Base-by-base conservation (phyloP, 306 rosid species). In the Castanea crenata region DNA sequence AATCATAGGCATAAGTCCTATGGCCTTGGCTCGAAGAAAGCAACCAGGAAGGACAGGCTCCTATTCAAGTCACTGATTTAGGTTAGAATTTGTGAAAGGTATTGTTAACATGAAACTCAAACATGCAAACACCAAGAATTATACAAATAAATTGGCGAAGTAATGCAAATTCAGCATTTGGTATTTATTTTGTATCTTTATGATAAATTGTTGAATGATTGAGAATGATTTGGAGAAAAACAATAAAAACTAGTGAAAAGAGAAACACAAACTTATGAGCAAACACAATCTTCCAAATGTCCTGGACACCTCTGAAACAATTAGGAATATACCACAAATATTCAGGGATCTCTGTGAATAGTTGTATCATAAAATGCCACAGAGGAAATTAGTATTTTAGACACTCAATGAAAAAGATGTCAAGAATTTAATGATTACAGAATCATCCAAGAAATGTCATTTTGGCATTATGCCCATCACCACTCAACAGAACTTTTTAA, bases 1-100 rank as follows among this genome's bases (percentile, higher is more conserved):
- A 82, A 96, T 96, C 99, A 96, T 96, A 21, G 99, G 97, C 98
- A 96, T 96, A 6, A 96, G 85, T 88, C 99, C 98, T 73, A 96
- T 89, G 86, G 98, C 93, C 78, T 80, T 88, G 74, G 99, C 99
- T 83, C 99, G 82, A 51, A 93, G 93, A 78, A 96, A 96, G 83
- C 96, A 90, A 76, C 99, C 99, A 38, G 99, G 97, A 88, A 96
- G 90, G 76, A 96, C 87, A 19, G 99, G 99, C 85, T 96, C 99
- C 98, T 96, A 74, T 21, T n/a, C 75, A 80, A 72, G 84, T 78
- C 54, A 86, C 64, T 16, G 32, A 87, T 68, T 69, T 73, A 18
- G 52, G 34, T 74, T 27, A 76, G 46, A 51, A 51, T 75, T 29
- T 25, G 49, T 78, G 15, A 31, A 55, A 51, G 20, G 65, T 68